Conservation (phyloP, 768 basidiomycete species). For the Tulasnella sp. region DNA sequence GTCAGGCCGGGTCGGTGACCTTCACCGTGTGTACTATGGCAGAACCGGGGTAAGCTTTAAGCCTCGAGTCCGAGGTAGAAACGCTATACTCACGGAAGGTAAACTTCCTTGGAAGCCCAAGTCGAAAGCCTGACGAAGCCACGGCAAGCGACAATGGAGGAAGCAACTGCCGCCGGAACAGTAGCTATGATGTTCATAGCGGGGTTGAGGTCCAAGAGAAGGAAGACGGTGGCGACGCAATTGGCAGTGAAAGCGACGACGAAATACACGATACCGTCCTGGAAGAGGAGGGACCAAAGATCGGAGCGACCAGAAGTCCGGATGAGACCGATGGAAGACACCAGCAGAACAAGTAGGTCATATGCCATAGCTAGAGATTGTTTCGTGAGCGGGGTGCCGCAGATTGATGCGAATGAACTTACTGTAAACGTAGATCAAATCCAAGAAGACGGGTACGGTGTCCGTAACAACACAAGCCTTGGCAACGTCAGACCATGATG, state of each 20-base stretch:
- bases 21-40: background rate
- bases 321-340: slow-evolving; percentile 57
- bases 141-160: slow-evolving; percentile 24
- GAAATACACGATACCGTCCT: slow-evolving; percentile 67
- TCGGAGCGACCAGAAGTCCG: slow-evolving; percentile 43
- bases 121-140: slow-evolving; percentile 23
- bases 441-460: slow-evolving; percentile 43
- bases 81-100: slow-evolving; percentile 4
- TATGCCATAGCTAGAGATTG: slow-evolving; percentile 48
- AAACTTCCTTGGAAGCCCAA: slow-evolving; percentile 2
- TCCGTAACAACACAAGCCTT: slow-evolving; percentile 19
- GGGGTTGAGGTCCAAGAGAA: slow-evolving; percentile 53
- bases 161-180: slow-evolving; percentile 19
- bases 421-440: slow-evolving; percentile 57
- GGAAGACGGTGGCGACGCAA: slow-evolving; percentile 10
- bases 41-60: background rate
- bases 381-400: slow-evolving; percentile 1
- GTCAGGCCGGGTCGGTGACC: background rate
- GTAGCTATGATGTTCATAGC: slow-evolving; percentile 24
- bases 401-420: slow-evolving; percentile 42
- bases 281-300: slow-evolving; percentile 58
- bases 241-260: slow-evolving; percentile 55
- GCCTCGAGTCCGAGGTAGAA: background rate
- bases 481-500: background rate
- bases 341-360: slow-evolving; percentile 52